Conservation (phyloP, 2,329 filamentous ascomycete genomes). For the Tolypocladium cylindrosporum region DNA sequence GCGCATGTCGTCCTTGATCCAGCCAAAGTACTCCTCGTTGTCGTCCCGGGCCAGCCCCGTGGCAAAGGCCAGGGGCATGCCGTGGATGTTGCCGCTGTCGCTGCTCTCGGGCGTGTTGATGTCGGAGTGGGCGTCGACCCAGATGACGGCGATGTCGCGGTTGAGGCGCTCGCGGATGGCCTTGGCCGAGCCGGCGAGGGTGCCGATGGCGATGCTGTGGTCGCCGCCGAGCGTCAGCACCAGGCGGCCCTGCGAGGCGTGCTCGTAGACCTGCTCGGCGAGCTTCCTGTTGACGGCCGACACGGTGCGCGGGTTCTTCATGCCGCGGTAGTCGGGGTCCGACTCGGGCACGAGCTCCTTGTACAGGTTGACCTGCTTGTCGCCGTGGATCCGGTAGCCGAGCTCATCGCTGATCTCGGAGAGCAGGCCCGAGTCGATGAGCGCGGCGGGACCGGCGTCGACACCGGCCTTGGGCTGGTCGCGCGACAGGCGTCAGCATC, state of each 20-base stretch:
- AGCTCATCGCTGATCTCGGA: slow-evolving; percentile 75
- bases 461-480: slow-evolving; percentile 78
- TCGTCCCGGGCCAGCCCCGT: slow-evolving; percentile 75
- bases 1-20: slow-evolving; percentile 65
- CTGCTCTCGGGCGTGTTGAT: slow-evolving; percentile 94
- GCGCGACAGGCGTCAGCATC: neutral
- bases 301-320: slow-evolving; percentile 88
- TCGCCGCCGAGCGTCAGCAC: slow-evolving; percentile 92
- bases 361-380: slow-evolving; percentile 75
- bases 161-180: slow-evolving; percentile 74
- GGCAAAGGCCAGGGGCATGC: slow-evolving; percentile 92
- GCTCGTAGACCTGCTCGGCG: slow-evolving; percentile 74
- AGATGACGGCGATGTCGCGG: slow-evolving; percentile 87
- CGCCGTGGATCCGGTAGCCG: slow-evolving; percentile 78
- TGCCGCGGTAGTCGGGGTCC: slow-evolving; percentile 76
- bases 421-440: slow-evolving; percentile 82
- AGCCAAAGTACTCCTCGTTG: slow-evolving; percentile 75
- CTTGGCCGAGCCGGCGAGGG: slow-evolving; percentile 76
- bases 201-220: slow-evolving; percentile 93
- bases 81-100: slow-evolving; percentile 88
- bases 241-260: slow-evolving; percentile 73
- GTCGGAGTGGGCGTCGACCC: slow-evolving; percentile 96
- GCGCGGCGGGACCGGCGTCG: slow-evolving; percentile 78
- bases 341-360: slow-evolving; percentile 57
- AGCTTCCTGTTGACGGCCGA: slow-evolving; percentile 76